Conservation (phyloP, 139 green algal species). For the Picochlorum sp. region DNA sequence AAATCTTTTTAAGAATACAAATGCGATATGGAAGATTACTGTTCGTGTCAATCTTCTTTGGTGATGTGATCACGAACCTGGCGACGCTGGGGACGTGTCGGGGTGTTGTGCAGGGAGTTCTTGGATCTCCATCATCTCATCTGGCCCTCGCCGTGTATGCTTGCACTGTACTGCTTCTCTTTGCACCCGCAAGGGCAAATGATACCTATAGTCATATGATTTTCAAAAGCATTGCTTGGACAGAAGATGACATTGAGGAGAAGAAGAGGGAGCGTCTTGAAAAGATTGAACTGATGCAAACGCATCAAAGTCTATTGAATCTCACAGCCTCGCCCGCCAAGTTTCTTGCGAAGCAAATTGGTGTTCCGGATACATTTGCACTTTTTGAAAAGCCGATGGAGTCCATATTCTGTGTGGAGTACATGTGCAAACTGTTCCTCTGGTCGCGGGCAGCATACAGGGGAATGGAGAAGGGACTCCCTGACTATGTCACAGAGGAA, state of each 20-base stretch:
- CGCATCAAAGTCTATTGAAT: not conserved
- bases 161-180: not conserved
- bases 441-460: slow-evolving; percentile 39
- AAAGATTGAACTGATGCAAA: not conserved
- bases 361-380: not conserved
- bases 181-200: not conserved
- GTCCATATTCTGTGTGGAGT: slow-evolving; percentile 61
- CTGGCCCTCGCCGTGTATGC: not conserved
- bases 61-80: not conserved
- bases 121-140: not conserved
- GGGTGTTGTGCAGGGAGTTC: not conserved
- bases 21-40: not conserved
- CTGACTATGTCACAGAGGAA: not conserved
- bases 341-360: not conserved
- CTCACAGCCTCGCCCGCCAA: not conserved
- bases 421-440: slow-evolving; percentile 48
- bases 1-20: not conserved
- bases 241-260: not conserved
- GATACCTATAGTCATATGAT: not conserved
- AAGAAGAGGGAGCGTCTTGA: too few relatives aligned
- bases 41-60: not conserved
- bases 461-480: slow-evolving; percentile 16
- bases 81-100: not conserved
- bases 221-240: not conserved
- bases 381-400: slow-evolving; percentile 8